Conservation (phyloP, 2,329 filamentous ascomycete species). For the Exophiala bonariae region DNA sequence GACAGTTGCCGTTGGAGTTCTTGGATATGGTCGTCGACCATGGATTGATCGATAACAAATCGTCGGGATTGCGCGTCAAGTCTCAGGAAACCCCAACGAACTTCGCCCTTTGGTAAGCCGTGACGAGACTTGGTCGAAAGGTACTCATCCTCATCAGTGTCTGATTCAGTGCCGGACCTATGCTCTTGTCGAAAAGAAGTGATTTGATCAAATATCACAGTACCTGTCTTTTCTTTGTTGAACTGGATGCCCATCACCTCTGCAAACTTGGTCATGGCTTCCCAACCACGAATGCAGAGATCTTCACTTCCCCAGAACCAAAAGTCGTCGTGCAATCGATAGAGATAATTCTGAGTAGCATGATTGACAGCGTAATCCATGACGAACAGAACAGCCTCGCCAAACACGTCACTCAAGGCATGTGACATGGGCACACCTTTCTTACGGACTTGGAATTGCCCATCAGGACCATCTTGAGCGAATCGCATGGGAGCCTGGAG, state of each 20-base stretch:
- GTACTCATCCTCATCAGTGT: constrained; percentile 9
- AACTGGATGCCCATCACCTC: constrained; percentile 57
- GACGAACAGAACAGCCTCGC: constrained; percentile 63
- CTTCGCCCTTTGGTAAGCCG: constrained; percentile 52
- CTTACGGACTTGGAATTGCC: constrained; percentile 46
- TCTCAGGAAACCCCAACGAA: constrained; percentile 61
- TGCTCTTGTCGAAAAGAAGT: neutral
- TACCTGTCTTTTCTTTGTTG: constrained; percentile 60
- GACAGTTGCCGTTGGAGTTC: constrained; percentile 61
- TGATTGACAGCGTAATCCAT: constrained; percentile 66
- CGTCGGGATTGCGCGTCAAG: constrained; percentile 54
- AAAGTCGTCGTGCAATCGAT: constrained; percentile 65
- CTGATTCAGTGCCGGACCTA: neutral
- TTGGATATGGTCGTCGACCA: constrained; percentile 60
- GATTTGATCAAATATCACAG: constrained; percentile 34
- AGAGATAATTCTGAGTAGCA: constrained; percentile 48
- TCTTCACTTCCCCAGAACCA: constrained; percentile 65
- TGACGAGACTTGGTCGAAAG: neutral
- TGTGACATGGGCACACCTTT: constrained; percentile 63
- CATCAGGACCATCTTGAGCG: constrained; percentile 51
- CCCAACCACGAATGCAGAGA: constrained; percentile 60
- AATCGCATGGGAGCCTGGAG: constrained; percentile 62
- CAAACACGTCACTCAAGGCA: constrained; percentile 59
- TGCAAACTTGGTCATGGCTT: constrained; percentile 56
- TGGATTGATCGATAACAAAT: constrained; percentile 60